phyloP scores from a whole-genome alignment of 2,329 filamentous ascomycete species.

The Sporothrix humicola region DNA sequence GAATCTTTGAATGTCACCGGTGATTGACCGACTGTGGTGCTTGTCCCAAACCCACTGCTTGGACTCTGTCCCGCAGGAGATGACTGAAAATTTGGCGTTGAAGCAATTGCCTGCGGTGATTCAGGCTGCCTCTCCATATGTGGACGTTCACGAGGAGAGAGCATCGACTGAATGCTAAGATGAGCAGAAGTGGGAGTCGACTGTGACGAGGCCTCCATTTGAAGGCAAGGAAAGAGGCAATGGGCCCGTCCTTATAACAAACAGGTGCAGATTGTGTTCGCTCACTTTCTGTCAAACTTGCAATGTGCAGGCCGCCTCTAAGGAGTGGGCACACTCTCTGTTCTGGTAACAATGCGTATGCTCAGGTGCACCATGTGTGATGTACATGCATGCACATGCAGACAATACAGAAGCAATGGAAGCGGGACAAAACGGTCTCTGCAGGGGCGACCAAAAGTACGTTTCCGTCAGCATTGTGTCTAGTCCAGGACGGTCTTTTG shows the following conservation, averaged over 20 bases:
- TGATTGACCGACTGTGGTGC: not conserved
- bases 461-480: constrained; percentile 12
- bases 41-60: constrained; percentile 7
- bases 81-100: constrained; percentile 41
- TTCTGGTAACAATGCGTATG: not conserved
- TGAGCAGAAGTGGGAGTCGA: constrained; percentile 58
- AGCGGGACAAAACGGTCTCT: constrained; percentile 7
- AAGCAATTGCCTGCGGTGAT: constrained; percentile 43
- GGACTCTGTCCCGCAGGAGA: constrained; percentile 6
- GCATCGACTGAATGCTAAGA: constrained; percentile 58
- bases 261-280: not conserved
- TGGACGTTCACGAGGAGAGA: constrained; percentile 52
- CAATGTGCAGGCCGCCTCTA: not conserved
- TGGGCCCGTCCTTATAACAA: constrained; percentile 2
- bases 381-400: constrained; percentile 17
- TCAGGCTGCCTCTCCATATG: constrained; percentile 46
- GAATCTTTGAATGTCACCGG: not conserved
- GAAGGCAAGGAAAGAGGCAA: not conserved
- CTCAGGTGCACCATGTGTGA: not conserved
- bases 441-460: not conserved
- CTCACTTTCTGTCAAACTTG: not conserved
- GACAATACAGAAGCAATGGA: constrained; percentile 18
- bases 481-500: not conserved
- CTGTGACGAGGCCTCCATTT: constrained; percentile 46
- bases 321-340: not conserved